Evolutionary conservation across 176 grass and related monocot species (phyloP).

Genomic region (Poa annua): DNA sequence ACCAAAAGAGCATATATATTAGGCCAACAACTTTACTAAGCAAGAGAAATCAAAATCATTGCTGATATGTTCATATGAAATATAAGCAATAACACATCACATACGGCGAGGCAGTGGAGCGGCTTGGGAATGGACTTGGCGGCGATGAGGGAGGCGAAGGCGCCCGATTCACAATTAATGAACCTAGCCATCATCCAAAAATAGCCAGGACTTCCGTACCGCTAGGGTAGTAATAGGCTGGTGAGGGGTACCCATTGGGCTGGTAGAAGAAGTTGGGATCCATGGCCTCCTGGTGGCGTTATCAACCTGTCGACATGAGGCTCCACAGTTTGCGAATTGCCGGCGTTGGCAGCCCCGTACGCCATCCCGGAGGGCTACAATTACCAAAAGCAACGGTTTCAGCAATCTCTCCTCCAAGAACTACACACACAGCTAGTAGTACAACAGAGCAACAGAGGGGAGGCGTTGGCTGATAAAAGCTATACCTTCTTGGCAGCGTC

Average conservation of each 20-base stretch:
- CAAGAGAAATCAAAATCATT: too few relatives aligned
- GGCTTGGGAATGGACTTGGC: constrained; percentile 96
- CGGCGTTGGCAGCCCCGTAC: constrained; percentile 54
- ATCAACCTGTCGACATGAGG: constrained; percentile 60
- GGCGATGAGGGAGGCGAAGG: constrained; percentile 95
- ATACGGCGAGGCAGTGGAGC: constrained; percentile 94
- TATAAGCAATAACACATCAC: too few relatives aligned
- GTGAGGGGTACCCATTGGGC: constrained; percentile 57
- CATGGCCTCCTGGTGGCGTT: constrained; percentile 80
- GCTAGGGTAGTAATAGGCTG: constrained; percentile 72
- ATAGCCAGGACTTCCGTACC: constrained; percentile 20
- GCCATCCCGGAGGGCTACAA: constrained; percentile 55
- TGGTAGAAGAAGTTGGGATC: constrained; percentile 74
- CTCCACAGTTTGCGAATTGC: constrained; percentile 44
- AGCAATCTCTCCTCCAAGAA: background rate
- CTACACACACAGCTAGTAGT: background rate
- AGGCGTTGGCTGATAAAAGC: too few relatives aligned
- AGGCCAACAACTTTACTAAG: too few relatives aligned
- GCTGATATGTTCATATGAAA: too few relatives aligned
- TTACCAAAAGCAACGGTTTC: constrained; percentile 4
- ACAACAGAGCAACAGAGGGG: background rate
- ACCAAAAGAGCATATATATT: too few relatives aligned
- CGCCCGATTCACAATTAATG: constrained; percentile 36
- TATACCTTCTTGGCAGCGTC: too few relatives aligned
- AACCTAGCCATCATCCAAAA: constrained; percentile 13